Base-by-base conservation (phyloP, 2,329 filamentous ascomycete genomes). In the Sporothrix curviconia region DNA sequence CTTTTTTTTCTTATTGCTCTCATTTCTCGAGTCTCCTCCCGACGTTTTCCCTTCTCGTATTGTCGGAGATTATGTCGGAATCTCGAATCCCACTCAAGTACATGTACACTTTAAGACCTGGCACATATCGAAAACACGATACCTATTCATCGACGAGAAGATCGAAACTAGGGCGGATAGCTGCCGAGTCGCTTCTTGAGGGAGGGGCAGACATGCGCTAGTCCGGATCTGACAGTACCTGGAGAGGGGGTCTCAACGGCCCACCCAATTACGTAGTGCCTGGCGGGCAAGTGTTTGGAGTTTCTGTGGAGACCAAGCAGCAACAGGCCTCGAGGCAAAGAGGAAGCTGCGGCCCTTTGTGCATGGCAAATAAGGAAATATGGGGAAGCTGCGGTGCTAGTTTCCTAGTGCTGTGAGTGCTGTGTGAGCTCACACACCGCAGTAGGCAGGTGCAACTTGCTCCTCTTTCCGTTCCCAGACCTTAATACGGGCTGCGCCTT, bases 301-400 rank as follows among this genome's bases (percentile, higher is more conserved):
- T 37, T 46, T 55, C 30, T 46, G 40, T 40, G 36, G 42, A 50
- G 44, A 42, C 36, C 14, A 30, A 15, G 39, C 19, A 42, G 39
- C 39, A 42, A 43, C 19, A 43, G 40, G 7, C n/a, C 12, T 19
- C n/a, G 9, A 44, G 42, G 28, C 22, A 28, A 39, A 19, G 25
- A 17, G 49, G 34, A 51, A 51, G 49, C 49, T 51, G 49, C 49
- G 49, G 36, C 34, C 49, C 49, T 52, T 40, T 25, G 49, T 52
- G 47, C 49, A 28, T 19, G 22, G n/a, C n/a, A n/a, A n/a, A n/a
- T n/a, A n/a, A 25, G 22, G 30, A 28, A 30, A 39, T 40, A 39
- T 24, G 34, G 22, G 49, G 22, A 24, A 28, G 34, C 42, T 28
- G 19, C 17, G 17, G 25, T 25, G 11, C 40, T 43, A 43, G 40